These are phyloP conservation scores for Botrytis fragariae DNA, from an alignment of 2,329 filamentous ascomycete genomes.

Conservation along the genomic window DNA sequence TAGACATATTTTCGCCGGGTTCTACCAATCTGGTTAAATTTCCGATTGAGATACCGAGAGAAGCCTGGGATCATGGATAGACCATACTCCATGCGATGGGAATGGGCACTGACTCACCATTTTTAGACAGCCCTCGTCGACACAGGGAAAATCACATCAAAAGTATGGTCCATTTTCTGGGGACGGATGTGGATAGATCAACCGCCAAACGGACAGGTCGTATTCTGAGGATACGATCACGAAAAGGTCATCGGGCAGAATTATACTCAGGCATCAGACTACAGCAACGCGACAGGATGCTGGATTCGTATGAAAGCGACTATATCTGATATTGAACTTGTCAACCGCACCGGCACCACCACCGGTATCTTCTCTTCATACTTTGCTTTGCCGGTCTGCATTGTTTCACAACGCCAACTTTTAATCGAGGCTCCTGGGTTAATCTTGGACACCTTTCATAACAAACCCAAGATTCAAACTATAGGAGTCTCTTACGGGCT, in stretches of 20 bases:
- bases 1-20: background rate
- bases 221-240: conserved; percentile 3
- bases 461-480: background rate
- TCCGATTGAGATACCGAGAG: conserved; percentile 7
- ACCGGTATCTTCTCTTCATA: conserved; percentile 2
- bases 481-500: conserved; percentile 8
- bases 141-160: background rate
- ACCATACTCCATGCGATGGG: conserved; percentile 11
- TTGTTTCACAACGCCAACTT: conserved; percentile 10
- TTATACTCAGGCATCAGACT: conserved; percentile 1
- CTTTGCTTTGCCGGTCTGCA: conserved; percentile 7
- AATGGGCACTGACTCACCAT: conserved; percentile 6
- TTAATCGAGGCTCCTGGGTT: conserved; percentile 1
- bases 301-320: conserved; percentile 14
- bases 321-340: conserved; percentile 10
- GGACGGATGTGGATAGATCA: conserved; percentile 11
- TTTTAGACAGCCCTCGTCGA: background rate
- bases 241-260: conserved; percentile 11
- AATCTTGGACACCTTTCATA: background rate
- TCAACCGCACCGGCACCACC: background rate
- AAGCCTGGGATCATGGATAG: conserved; percentile 5
- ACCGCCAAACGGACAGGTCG: background rate
- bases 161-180: conserved; percentile 14
- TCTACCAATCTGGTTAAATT: background rate
- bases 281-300: conserved; percentile 4